These are phyloP conservation scores for Stagonosporopsis vannaccii DNA, from an alignment of 2,329 filamentous ascomycete species.

Conservation along the genomic window DNA sequence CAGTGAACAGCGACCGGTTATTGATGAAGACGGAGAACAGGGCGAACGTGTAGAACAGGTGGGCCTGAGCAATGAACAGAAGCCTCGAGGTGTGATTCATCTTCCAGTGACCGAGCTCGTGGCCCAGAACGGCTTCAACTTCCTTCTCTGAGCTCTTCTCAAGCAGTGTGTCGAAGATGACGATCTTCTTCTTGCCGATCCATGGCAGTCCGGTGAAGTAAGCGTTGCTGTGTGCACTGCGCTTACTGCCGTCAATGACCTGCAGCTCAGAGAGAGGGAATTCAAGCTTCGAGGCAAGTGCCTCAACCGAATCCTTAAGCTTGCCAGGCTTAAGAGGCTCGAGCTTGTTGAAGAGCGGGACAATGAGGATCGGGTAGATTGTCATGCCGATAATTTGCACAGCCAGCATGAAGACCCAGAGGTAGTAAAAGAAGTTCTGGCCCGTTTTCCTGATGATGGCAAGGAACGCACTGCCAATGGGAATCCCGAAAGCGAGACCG, in stretches of 20 bases:
- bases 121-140: slow-evolving; percentile 91
- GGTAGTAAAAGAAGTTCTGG: slow-evolving; percentile 95
- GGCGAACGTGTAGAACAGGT: slow-evolving; percentile 96
- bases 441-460: slow-evolving; percentile 94
- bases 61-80: slow-evolving; percentile 80
- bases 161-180: slow-evolving; percentile 97
- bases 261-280: slow-evolving; percentile 94
- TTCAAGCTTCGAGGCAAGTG: slow-evolving; percentile 79
- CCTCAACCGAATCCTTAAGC: slow-evolving; percentile 88
- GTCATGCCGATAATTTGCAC: slow-evolving; percentile 96
- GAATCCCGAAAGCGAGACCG: slow-evolving; percentile 78
- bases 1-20: slow-evolving; percentile 87
- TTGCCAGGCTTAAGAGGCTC: slow-evolving; percentile 87
- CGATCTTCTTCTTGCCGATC: slow-evolving; percentile 93
- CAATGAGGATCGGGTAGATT: slow-evolving; percentile 91
- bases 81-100: slow-evolving; percentile 93
- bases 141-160: slow-evolving; percentile 93
- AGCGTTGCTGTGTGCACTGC: slow-evolving; percentile 86
- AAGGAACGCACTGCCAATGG: slow-evolving; percentile 90
- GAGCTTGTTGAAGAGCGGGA: slow-evolving; percentile 97
- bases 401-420: slow-evolving; percentile 90
- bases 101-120: slow-evolving; percentile 97
- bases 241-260: slow-evolving; percentile 92
- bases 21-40: slow-evolving; percentile 98
- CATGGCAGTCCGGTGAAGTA: slow-evolving; percentile 98